Base-by-base conservation (phyloP, 2,329 filamentous ascomycete genomes). In the Calonectria hawksworthii region DNA sequence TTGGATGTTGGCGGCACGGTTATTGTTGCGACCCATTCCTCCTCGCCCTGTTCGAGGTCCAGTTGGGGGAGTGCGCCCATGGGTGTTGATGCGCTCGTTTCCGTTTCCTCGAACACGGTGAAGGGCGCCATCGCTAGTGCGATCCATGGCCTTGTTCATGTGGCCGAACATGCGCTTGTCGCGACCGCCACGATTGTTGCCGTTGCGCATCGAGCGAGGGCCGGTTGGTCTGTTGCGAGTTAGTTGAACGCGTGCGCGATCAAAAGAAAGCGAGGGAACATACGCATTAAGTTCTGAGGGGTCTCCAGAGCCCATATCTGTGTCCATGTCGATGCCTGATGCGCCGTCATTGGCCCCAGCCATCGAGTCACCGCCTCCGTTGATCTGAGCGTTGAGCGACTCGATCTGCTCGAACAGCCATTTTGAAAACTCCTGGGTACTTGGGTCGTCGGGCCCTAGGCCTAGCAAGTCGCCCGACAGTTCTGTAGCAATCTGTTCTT, bases 371-470 rank as follows among this genome's bases (percentile, higher is more conserved):
- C 68, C 82, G 23, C 82, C 85, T 30, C 91, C 91, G 77, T 92
- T 93, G 74, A 93, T 81, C 83, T 93, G 92, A 64, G 88, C 87
- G 81, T 93, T 92, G 75, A 97, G 88, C 16, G 87, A 77, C 59
- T 94, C 92, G 75, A 98, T 93, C 84, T 98, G 94, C 70, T 96
- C 92, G 83, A 99, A 99, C n/a, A 99, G 88, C 97, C 97, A 99
- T 83, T 90, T 91, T 75, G 96, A 93, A 83, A 99, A 99, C 70
- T 96, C 93, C 75, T 91, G 92, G 10, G 95, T 95, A 77, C 93
- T 93, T 66, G 94, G 92, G 80, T 98, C 96, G 74, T 98, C 96
- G 61, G 95, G 93, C 3, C 92, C 92, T 6, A 98, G 90, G 72
- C 93, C 93, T 3, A 99, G 91, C 52, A 99, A 90, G 81, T 99